Base-by-base conservation (phyloP, 2,329 filamentous ascomycete genomes). In the Hortaea werneckii region DNA sequence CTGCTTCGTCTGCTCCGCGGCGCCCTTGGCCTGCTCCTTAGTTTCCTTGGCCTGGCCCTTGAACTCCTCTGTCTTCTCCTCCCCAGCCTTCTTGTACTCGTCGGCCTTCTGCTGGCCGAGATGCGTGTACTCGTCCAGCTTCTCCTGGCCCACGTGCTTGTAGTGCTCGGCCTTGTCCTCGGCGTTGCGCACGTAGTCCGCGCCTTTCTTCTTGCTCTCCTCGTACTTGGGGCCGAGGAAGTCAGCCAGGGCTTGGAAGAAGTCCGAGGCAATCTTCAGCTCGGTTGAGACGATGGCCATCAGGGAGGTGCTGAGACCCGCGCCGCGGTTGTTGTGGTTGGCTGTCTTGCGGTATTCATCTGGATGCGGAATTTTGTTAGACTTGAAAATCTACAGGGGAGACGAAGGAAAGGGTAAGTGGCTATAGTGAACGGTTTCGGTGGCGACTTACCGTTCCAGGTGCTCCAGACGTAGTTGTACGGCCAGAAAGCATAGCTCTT, bases 401-500 rank as follows among this genome's bases (percentile, higher is more conserved):
- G 45, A 7, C 9, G 26, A 42, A 32, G n/a, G 26, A 40, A 40
- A 40, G 10, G 20, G 20, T 20, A 20, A 20, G 20, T 20, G 20
- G 20, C 20, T 20, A 20, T 20, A 10, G 32, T 35, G 9, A 35
- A 12, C 4, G 9, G 9, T 9, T 10, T 35, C 9, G 9, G 9
- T 35, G 32, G 9, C 9, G 32, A 35, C 10, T 8, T 39, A 62
- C 60, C 60, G 32, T 57, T 48, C 55, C 58, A 66, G 13, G 62
- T 64, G 40, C 51, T 51, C 40, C 56, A 47, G 39, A 61, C 39
- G 53, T 66, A 66, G 41, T 54, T 50, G 50, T 58, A 56, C 6
- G 64, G 63, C 51, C 80, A 82, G 49, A 81, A 81, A 47, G 77
- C 77, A 53, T 79, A 80, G 50, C 80, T 76, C 59, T 75, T 78